These are phyloP conservation scores for Nicotiana obtusifolia DNA, from an alignment of 257 asterid species.

Conservation along the genomic window DNA sequence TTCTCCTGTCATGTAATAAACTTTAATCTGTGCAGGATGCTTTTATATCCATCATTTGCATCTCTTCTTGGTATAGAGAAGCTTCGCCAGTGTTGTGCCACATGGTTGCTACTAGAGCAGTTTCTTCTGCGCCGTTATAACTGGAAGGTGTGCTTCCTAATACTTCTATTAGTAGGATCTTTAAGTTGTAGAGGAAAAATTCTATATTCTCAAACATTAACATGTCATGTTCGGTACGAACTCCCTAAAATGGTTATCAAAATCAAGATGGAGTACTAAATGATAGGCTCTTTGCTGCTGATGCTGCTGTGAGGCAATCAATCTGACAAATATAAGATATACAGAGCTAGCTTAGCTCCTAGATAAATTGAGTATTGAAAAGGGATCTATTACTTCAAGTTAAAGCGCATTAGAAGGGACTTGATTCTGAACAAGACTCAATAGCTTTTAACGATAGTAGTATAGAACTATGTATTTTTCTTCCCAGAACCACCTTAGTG, in stretches of 20 bases:
- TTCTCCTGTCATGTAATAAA: conserved; percentile 2
- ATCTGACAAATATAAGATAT: neutral
- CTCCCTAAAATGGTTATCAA: conserved; percentile 9
- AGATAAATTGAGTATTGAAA: neutral
- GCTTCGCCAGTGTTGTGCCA: conserved; percentile 89
- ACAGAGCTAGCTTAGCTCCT: neutral
- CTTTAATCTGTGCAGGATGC: conserved; percentile 46
- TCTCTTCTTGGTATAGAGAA: conserved; percentile 92
- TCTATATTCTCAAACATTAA: neutral
- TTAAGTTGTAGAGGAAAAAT: conserved; percentile 10
- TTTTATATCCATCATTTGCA: conserved; percentile 86
- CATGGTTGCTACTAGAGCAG: conserved; percentile 96
- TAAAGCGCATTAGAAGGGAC: neutral
- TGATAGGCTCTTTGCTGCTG: neutral
- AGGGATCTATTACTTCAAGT: neutral
- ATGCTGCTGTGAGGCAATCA: neutral
- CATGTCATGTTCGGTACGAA: neutral
- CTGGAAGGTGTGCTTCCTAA: conserved; percentile 67
- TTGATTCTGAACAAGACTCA: neutral
- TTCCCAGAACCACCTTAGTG: neutral
- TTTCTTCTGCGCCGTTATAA: conserved; percentile 72
- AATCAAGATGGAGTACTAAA: neutral
- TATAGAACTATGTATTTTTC: neutral
- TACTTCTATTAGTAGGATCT: conserved; percentile 8
- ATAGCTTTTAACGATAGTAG: neutral